Evolutionary conservation across 1,284 basidiomycete species (phyloP), one percentile per base, ranked within the genome.

Genomic region (Cutaneotrichosporon sp.): DNA sequence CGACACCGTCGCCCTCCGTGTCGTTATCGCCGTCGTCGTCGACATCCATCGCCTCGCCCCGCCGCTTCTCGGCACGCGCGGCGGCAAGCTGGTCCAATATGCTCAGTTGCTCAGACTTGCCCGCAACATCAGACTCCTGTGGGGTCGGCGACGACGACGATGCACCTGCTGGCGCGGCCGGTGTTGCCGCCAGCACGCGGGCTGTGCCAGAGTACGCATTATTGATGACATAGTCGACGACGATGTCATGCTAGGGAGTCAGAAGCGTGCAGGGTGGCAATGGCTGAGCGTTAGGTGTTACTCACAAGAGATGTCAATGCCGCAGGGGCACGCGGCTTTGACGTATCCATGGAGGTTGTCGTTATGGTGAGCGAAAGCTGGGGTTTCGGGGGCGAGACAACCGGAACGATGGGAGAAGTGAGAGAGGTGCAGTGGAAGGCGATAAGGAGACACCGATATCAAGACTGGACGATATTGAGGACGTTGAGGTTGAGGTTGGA

Each of bases 161-260:
- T 5, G 39, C 14, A 29, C 17, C 16, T 3, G 26, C 17, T 4
- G n/a, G 19, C 2, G 19, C 26, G 9, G 27, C n/a, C 27, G 26
- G 16, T 17, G 42, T 20, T 16, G 26, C 5, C 5, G 57, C 49
- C 0, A 73, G 61, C 12, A 62, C 54, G 16, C 51, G 50, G 5
- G 69, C 71, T 0, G 71, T 73, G 11, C 60, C 60, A 24, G 66
- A 43, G 46, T 67, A 70, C 7, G 65, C 71, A 22, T 62, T 56
- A 34, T 63, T 64, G 38, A 59, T 56, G 45, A 73, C 52, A 46
- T 73, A 73, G 52, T 73, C 67, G n/a, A 70, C 50, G 19, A 73
- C 63, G n/a, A 73, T 57, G 53, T 70, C 67, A 55, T 71, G 69
- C 71, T 73, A 54, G 12, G 27, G 1, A n/a, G 17, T 22, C 17